phyloP scores from a whole-genome alignment of 495 filamentous ascomycete genomes.

The Hypomontagnella monticulosa region DNA sequence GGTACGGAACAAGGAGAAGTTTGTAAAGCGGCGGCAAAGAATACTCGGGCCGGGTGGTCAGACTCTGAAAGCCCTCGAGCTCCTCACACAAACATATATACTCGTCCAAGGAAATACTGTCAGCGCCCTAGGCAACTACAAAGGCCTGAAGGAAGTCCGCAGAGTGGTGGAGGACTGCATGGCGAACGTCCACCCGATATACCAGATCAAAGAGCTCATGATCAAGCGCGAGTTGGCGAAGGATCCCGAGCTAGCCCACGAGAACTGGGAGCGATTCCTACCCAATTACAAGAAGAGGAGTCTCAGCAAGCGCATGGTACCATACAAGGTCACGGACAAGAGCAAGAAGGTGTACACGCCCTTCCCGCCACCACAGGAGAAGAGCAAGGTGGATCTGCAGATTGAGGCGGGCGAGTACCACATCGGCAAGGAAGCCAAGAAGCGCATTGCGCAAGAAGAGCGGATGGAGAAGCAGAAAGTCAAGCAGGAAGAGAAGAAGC shows the following conservation, averaged over 20 bases:
- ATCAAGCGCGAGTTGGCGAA: constrained; percentile 98
- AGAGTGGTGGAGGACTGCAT: constrained; percentile 94
- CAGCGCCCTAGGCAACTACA: constrained; percentile 86
- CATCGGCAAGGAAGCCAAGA: constrained; percentile 88
- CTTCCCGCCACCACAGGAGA: constrained; percentile 64
- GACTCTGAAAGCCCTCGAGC: constrained; percentile 92
- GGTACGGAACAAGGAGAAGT: constrained; percentile 94
- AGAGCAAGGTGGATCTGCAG: constrained; percentile 95
- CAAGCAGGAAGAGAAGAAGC: constrained; percentile 90
- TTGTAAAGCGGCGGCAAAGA: constrained; percentile 93
- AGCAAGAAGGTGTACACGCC: constrained; percentile 92
- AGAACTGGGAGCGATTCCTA: constrained; percentile 96
- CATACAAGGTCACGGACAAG: constrained; percentile 91
- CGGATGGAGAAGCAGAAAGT: constrained; percentile 80
- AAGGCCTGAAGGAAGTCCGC: constrained; percentile 92
- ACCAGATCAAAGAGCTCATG: constrained; percentile 98
- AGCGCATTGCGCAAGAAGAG: constrained; percentile 79
- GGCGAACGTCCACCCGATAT: constrained; percentile 88
- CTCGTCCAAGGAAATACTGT: constrained; percentile 98
- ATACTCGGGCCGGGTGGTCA: constrained; percentile 72
- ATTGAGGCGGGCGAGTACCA: constrained; percentile 99
- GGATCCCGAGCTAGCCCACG: constrained; percentile 84
- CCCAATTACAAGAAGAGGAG: constrained; percentile 98
- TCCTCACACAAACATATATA: constrained; percentile 94
- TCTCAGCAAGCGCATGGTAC: constrained; percentile 82